Base-by-base conservation (phyloP, 2,329 filamentous ascomycete genomes). In the Neopestalotiopsis rosae region DNA sequence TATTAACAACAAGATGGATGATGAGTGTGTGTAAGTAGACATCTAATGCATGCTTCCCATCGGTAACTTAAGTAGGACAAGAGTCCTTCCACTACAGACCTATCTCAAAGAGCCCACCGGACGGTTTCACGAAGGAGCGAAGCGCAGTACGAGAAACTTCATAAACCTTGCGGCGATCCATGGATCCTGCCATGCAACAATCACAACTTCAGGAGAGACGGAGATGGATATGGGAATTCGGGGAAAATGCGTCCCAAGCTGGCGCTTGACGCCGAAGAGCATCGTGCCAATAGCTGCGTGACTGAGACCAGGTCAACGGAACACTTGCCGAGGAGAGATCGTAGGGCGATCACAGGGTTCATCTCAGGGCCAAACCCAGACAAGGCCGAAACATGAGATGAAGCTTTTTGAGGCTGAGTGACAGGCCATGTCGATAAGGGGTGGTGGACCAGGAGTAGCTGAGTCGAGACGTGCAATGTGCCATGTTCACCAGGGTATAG, bases 321-420 rank as follows among this genome's bases (percentile, higher is more conserved):
- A 30, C 17, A 42, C 13, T 40, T 38, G 45, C 45, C 45, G 45
- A 52, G 45, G 45, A 45, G 32, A 57, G 63, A 66, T 66, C 63
- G 52, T 17, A 66, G 45, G 63, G 63, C 34, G 63, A 66, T 66
- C 63, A 12, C 45, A 58, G 49, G 24, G 34, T 20, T 13, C 17
- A 38, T 17, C 52, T 32, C 34, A 42, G 56, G 20, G 49, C 40
- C 17, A 59, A 28, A 34, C 56, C 56, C 65, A 67, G 65, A 67
- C 65, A 42, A 12, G 28, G 34, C 34, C 65, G 65, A 67, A 67
- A 67, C 65, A 45, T 67, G 65, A 52, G 65, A 67, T 67, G 65
- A 45, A 45, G 56, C 56, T 67, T 38, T n/a, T n/a, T 32, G 65
- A 61, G 65, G 56, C 52, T 59, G 65, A 66, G 30, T 38, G 34